Evolutionary conservation across 331 rosid genomes (phyloP), one percentile per base, ranked within the genome.

Genomic region (Pyrus hybrid): DNA sequence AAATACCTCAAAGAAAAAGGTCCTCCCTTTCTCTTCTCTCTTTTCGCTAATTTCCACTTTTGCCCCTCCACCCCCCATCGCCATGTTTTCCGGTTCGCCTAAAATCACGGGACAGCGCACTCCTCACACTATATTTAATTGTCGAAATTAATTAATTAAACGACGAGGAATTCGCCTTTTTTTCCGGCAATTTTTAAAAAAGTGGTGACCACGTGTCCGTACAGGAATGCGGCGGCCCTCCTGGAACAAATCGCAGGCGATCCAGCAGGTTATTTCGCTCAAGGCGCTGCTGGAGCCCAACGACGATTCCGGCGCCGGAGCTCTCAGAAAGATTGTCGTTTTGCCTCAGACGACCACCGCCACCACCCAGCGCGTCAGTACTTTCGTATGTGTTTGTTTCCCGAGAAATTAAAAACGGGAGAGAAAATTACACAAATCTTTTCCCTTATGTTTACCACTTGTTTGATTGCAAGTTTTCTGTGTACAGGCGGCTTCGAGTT

Each of bases 191-290:
- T 23, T 37, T 49, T 10, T 5, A 0, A 7, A 51, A 45, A 80
- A 74, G 47, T 75, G 62, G 73, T 49, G 26, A 81, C 83, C 91
- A 90, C 95, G 93, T 90, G 97, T 89, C 79, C 88, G 87, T 88
- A 79, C 97, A 95, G 99, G 99, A 85, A 95, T 95, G 99, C 91
- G 99, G 75, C 77, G 97, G 90, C 99, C 99, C 23, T 95, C 99
- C 28, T 95, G 99, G 99, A 95, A 95, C 97, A 95, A 95, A 89
- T 95, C 98, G 35, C 99, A 95, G 86, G 99, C 99, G 86, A 90
- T 95, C 85, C 98, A 95, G 83, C 99, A 95, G 63, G 99, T 95
- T 45, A 88, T 95, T 76, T 95, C 90, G 21, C 97, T 95, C 60
- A 95, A 95, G 84, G 98, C 98, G 4, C 85, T 95, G 76, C 90